phyloP scores from a whole-genome alignment of 2,329 filamentous ascomycete genomes.

The Colletotrichum sp. region DNA sequence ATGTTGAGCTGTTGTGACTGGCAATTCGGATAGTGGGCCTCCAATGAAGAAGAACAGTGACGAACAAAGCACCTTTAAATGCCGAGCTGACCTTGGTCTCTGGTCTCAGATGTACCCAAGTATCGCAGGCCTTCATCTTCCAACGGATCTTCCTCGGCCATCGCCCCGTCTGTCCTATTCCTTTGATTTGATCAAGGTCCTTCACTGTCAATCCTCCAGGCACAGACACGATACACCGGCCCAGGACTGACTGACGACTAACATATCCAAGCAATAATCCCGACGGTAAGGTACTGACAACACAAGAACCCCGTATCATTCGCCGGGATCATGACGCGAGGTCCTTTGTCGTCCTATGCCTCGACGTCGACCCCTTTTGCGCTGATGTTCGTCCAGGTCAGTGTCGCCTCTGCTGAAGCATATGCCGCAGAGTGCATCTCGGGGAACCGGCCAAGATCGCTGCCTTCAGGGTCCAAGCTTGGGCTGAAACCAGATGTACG shows the following conservation, averaged over 20 bases:
- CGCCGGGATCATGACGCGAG: background rate
- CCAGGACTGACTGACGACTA: background rate
- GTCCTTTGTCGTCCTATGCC: background rate
- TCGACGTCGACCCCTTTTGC: conserved; percentile 7
- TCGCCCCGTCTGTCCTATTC: background rate
- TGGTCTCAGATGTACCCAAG: background rate
- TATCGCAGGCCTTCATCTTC: background rate
- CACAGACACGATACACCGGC: background rate
- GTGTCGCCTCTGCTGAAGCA: background rate
- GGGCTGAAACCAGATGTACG: conserved; percentile 14
- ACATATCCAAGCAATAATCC: background rate
- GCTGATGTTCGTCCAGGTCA: background rate
- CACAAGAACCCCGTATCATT: background rate
- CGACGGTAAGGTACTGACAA: background rate
- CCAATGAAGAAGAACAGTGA: background rate
- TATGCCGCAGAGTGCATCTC: background rate
- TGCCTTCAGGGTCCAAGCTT: conserved; percentile 16
- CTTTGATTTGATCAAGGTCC: background rate
- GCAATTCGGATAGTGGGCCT: background rate
- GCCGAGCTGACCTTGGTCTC: conserved; percentile 9
- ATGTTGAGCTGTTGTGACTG: background rate
- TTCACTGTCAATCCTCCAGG: background rate
- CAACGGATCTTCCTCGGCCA: background rate
- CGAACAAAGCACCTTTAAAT: background rate
- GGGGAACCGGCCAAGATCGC: background rate